Conservation (phyloP, 352 stramenopile species). For the Globisporangium heterothallicum region DNA sequence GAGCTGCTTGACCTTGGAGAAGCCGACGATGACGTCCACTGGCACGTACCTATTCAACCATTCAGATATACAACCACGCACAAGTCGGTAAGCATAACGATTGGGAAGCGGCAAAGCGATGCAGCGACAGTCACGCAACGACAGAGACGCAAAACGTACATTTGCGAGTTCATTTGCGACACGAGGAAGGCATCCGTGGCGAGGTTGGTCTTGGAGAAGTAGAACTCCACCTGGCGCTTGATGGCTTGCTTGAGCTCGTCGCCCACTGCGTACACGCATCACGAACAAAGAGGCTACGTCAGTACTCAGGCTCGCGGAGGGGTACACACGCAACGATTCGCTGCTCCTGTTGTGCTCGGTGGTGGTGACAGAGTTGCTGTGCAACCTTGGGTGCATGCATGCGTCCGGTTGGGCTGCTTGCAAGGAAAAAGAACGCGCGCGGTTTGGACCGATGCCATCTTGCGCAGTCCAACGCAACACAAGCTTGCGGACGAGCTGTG, state of each 20-base stretch:
- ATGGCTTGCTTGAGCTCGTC: conserved; percentile 76
- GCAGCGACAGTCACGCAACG: no score
- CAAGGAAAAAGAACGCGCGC: no score
- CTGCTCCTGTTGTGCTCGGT: no score
- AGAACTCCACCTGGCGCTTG: conserved; percentile 89
- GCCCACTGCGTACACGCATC: conserved; percentile 24
- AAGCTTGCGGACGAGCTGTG: no score
- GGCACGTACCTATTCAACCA: conserved; percentile 62
- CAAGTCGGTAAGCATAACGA: no score
- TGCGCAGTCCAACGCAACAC: no score
- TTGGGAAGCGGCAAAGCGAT: no score
- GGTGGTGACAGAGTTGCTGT: no score
- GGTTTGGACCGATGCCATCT: no score
- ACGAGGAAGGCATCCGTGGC: conserved; percentile 84
- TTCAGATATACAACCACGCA: background rate
- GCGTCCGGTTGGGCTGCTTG: no score
- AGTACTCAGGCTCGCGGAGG: background rate
- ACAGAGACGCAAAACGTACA: conserved; percentile 36
- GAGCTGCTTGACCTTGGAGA: conserved; percentile 85
- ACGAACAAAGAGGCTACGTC: background rate
- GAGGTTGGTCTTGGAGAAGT: conserved; percentile 87
- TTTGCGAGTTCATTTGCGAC: conserved; percentile 88
- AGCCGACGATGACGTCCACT: conserved; percentile 74
- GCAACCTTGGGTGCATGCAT: no score
- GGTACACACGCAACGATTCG: background rate